Evolutionary conservation across 2,329 filamentous ascomycete genomes (phyloP).

Genomic region (Fusarium neocosmosporiellum): DNA sequence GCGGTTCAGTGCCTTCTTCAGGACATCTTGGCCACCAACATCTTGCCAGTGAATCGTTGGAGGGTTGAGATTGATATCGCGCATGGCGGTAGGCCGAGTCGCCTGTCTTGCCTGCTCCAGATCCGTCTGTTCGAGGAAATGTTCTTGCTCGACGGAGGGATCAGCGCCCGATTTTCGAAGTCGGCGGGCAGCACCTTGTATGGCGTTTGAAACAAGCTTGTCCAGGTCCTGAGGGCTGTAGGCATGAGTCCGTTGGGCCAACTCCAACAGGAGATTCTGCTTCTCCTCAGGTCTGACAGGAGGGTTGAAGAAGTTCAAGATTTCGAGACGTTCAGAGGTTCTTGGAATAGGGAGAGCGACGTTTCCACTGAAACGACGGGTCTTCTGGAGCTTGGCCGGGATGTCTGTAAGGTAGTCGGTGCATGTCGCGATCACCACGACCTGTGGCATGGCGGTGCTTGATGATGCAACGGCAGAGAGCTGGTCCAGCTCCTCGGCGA

Average conservation of each 20-base stretch:
- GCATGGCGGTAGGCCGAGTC: constrained; percentile 86
- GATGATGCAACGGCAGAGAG: constrained; percentile 56
- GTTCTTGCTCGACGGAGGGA: constrained; percentile 20
- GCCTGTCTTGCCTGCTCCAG: constrained; percentile 73
- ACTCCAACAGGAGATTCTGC: constrained; percentile 64
- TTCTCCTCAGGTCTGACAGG: constrained; percentile 59
- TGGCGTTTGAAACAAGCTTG: constrained; percentile 63
- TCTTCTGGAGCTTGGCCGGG: constrained; percentile 73
- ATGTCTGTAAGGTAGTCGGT: constrained; percentile 77
- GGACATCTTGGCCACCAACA: constrained; percentile 83
- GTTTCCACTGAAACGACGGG: constrained; percentile 72
- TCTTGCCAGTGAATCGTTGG: constrained; percentile 88
- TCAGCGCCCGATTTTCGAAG: constrained; percentile 36
- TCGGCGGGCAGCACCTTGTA: constrained; percentile 41
- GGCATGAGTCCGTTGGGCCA: constrained; percentile 85
- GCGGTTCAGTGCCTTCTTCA: constrained; percentile 71
- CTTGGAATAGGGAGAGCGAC: constrained; percentile 85
- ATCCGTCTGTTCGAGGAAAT: constrained; percentile 59
- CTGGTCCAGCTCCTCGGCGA: constrained; percentile 67
- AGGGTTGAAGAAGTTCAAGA: constrained; percentile 71
- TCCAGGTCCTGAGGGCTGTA: constrained; percentile 84
- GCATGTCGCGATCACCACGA: constrained; percentile 81
- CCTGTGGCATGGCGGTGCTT: constrained; percentile 59
- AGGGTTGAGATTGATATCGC: constrained; percentile 88
- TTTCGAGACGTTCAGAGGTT: constrained; percentile 75